phyloP scores from a whole-genome alignment of 305 asterid species.

The Fraxinus angustifolia region DNA sequence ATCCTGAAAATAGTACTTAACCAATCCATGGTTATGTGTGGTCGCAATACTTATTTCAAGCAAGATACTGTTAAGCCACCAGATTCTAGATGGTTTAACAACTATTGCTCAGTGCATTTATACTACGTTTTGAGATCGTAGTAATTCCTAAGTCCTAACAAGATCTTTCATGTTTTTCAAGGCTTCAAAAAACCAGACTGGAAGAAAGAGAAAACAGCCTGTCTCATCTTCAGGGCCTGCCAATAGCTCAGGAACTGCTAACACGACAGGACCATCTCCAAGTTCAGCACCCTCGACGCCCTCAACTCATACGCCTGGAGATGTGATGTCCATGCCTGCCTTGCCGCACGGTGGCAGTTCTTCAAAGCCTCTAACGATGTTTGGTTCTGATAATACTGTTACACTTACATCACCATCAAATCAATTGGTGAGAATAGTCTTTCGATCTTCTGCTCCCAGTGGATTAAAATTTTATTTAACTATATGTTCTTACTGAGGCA shows the following conservation, averaged over 20 bases:
- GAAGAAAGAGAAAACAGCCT: constrained; percentile 92
- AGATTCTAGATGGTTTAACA: constrained; percentile 9
- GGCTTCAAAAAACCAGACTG: constrained; percentile 88
- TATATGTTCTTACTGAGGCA: constrained; percentile 21
- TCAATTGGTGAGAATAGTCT: constrained; percentile 57
- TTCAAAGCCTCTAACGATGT: constrained; percentile 81
- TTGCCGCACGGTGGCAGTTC: constrained; percentile 82
- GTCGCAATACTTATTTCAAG: neutral
- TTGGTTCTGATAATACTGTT: constrained; percentile 70
- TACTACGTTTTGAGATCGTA: neutral
- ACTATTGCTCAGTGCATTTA: constrained; percentile 8
- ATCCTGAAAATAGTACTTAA: neutral
- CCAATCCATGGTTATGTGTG: neutral
- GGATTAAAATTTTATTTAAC: neutral
- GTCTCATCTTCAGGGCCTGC: constrained; percentile 95
- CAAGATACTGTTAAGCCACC: neutral
- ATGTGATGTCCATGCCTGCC: constrained; percentile 81
- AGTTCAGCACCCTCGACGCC: constrained; percentile 99
- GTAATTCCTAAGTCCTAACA: constrained; percentile 32
- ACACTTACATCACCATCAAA: constrained; percentile 90
- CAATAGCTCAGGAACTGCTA: constrained; percentile 96
- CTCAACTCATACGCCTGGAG: constrained; percentile 95
- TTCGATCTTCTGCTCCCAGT: constrained; percentile 3
- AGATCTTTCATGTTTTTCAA: constrained; percentile 38
- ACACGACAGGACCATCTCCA: constrained; percentile 98